Evolutionary conservation across 768 basidiomycete species (phyloP).

Genomic region (Trametes gibbosa): DNA sequence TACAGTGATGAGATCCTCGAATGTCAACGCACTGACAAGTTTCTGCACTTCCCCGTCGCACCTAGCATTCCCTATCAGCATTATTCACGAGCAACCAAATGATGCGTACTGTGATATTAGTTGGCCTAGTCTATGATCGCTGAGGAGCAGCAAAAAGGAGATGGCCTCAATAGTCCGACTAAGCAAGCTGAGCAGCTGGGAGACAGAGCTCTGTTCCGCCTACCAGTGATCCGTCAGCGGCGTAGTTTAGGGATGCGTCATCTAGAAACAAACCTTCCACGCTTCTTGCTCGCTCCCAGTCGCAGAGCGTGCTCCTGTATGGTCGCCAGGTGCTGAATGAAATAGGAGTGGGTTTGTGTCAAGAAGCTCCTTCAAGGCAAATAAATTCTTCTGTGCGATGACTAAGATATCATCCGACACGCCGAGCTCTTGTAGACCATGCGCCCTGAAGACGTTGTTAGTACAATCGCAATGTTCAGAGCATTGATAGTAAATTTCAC

Average conservation of each 20-base stretch:
- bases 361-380: constrained; percentile 71
- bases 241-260: background rate
- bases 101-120: constrained; percentile 71
- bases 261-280: constrained; percentile 63
- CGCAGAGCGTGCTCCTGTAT: constrained; percentile 50
- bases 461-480: background rate
- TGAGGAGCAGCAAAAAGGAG: constrained; percentile 88
- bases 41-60: constrained; percentile 74
- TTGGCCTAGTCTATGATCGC: constrained; percentile 87
- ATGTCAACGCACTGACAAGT: constrained; percentile 67
- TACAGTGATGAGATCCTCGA: constrained; percentile 82
- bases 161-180: constrained; percentile 90
- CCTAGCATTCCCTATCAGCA: constrained; percentile 36
- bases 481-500: constrained; percentile 38
- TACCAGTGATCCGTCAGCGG: constrained; percentile 25
- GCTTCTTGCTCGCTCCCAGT: constrained; percentile 77
- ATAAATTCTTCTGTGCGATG: constrained; percentile 77
- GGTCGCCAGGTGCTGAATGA: constrained; percentile 74
- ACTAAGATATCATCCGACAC: constrained; percentile 61
- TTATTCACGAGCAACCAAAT: constrained; percentile 1
- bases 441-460: constrained; percentile 30
- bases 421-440: constrained; percentile 54
- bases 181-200: constrained; percentile 71
- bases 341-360: constrained; percentile 84
- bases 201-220: constrained; percentile 82